Conservation (phyloP, 2,329 filamentous ascomycete genomes). For the Paraphoma sp. region DNA sequence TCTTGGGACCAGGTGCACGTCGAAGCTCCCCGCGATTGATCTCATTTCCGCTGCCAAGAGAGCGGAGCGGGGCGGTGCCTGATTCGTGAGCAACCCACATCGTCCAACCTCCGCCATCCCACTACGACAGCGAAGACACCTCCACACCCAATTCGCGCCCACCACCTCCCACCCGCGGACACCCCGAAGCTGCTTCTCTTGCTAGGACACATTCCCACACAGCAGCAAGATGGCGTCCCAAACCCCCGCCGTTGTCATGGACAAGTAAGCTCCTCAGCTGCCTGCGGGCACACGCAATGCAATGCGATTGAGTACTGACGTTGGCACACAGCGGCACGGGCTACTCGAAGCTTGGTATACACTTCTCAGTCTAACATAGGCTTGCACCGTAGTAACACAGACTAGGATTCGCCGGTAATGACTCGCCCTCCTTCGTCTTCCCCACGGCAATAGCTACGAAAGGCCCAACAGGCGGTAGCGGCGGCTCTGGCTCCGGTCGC, state of each 20-base stretch:
- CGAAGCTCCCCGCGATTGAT: conserved; percentile 12
- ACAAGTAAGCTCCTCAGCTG: conserved; percentile 81
- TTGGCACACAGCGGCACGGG: conserved; percentile 83
- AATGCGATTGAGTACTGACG: conserved; percentile 44
- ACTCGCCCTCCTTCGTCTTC: conserved; percentile 98
- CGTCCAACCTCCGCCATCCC: conserved; percentile 37
- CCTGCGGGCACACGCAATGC: conserved; percentile 32
- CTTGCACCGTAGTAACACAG: conserved; percentile 43
- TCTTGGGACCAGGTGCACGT: background rate
- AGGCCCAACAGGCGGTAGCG: conserved; percentile 71
- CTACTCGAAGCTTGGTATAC: conserved; percentile 95
- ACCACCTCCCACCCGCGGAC: conserved; percentile 21
- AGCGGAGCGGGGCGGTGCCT: conserved; percentile 36
- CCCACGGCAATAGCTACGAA: conserved; percentile 98
- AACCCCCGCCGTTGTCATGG: conserved; percentile 99
- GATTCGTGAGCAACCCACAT: conserved; percentile 31
- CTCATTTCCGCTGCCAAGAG: conserved; percentile 30
- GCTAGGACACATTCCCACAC: conserved; percentile 19
- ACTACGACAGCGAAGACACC: conserved; percentile 40
- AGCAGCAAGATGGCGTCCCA: conserved; percentile 81
- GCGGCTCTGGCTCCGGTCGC: conserved; percentile 82
- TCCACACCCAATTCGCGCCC: conserved; percentile 28
- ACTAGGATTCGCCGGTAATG: conserved; percentile 95
- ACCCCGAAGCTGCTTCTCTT: conserved; percentile 30
- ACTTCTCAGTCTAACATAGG: background rate